Percentiles rank a stretch among this genome's conserved stretches.
Conservation (phyloP, 2,329 filamentous ascomycete species). For the Microcyclospora tardicrescens region DNA sequence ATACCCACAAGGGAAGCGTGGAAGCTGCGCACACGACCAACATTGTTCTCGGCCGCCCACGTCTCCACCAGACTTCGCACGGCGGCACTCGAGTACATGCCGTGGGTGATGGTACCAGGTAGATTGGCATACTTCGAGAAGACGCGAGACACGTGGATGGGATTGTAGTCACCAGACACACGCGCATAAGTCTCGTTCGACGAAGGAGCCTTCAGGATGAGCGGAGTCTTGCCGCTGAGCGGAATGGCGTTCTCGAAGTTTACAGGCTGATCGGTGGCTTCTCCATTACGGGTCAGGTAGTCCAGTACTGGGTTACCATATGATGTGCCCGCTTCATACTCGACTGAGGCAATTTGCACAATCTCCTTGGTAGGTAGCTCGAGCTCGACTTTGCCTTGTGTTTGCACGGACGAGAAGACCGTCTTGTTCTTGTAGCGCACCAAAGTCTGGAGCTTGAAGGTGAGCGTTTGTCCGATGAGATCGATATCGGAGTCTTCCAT, state of each 20-base stretch:
- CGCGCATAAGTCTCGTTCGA: slow-evolving; percentile 97
- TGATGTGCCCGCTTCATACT: slow-evolving; percentile 82
- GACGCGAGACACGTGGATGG: slow-evolving; percentile 93
- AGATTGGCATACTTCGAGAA: slow-evolving; percentile 94
- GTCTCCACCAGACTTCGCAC: slow-evolving; percentile 94
- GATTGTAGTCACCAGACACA: slow-evolving; percentile 97
- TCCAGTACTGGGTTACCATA: slow-evolving; percentile 95
- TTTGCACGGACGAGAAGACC: slow-evolving; percentile 83
- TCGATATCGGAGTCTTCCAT: slow-evolving; percentile 75
- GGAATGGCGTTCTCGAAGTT: slow-evolving; percentile 97
- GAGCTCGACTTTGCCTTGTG: slow-evolving; percentile 78
- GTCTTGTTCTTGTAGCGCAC: slow-evolving; percentile 90
- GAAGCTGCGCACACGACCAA: slow-evolving; percentile 94
- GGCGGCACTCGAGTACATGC: slow-evolving; percentile 97
- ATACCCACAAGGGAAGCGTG: slow-evolving; percentile 95
- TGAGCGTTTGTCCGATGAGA: slow-evolving; percentile 82
- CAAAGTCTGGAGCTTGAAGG: slow-evolving; percentile 87
- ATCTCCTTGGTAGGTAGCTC: slow-evolving; percentile 95
- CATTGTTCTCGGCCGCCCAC: slow-evolving; percentile 97
- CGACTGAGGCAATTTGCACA: slow-evolving; percentile 92
- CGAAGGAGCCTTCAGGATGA: slow-evolving; percentile 78
- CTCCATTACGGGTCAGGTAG: slow-evolving; percentile 83
- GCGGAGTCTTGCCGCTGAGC: slow-evolving; percentile 77
- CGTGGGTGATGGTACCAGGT: slow-evolving; percentile 93
- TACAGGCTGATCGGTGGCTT: slow-evolving; percentile 87